Base-by-base conservation (phyloP, 345 rosid genomes). In the Stellera chamaejasme region DNA sequence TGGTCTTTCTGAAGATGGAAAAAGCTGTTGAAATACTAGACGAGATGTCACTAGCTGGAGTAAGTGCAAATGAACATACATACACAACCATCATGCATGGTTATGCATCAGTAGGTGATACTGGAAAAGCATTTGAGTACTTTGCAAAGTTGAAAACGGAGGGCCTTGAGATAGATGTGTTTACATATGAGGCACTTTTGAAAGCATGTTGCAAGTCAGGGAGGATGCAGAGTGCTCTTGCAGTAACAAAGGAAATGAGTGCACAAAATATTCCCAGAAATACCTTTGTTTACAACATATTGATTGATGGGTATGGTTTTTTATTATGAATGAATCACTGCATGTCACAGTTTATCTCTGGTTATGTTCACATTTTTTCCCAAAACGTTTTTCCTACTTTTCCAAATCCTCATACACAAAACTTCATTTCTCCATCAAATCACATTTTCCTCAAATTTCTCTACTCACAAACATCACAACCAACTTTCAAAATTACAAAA, bases 131-230 rank as follows among this genome's bases (percentile, higher is more conserved):
- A 60, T 93, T 93, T 1, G 86, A 84, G 70, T 88, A 84, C 65
- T 88, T 93, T 45, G 68, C 88, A 11, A 93, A 79, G 60, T 75
- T 88, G 65, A 86, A 87, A 74, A 73, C 78, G 53, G 97, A 81
- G 68, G 96, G 96, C 44, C 78, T 93, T 59, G 87, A 81, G 67
- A 82, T 93, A 70, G 99, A 88, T 63, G 80, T 77, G 16, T 88
- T 68, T 66, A 84, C 94, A 13, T 93, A 93, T 11, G 96, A 86
- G 76, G 99, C 96, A 44, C 72, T 93, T 65, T 81, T 93, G 47
- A 93, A 87, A 80, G 97, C 99, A 12, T 93, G 99, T 67, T 93
- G 99, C 84, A 93, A 93, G 64, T 67, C 99, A 48, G 99, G 99
- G 55, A 76, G 99, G 67, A 88, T 93, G 99, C 99, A 93, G 66